Base-by-base conservation (phyloP, 1,139 yeast species). In the Lodderomyces pseudojiufengensis region DNA sequence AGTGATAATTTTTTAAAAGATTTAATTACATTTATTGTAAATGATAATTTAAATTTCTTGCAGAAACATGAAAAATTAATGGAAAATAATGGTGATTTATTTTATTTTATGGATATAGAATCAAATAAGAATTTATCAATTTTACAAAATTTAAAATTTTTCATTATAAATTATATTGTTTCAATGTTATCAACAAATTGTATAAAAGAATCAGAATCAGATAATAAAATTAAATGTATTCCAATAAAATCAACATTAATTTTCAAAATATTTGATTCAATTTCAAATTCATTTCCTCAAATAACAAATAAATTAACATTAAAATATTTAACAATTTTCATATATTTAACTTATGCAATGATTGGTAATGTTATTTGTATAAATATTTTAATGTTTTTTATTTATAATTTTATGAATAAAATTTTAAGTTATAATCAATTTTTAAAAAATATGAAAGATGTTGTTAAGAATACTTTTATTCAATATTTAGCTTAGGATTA, bases 301-400 rank as follows among this genome's bases (percentile, higher is more conserved):
- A 16, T 13, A n/a, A 14, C 31, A 12, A 23, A 23, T 6, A 24
- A 18, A 8, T 24, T 27, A 7, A 35, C 23, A 20, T 38, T 52
- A 29, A 54, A 55, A 9, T 10, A 39, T 30, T 35, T 50, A 12
- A 55, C 65, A 11, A 42, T 64, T n/a, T n/a, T 42, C 14, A 34
- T 59, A 6, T 64, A 56, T 49, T 37, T 58, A 24, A 9, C 44
- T 4, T 65, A 61, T 42, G 63, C 61, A 0, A 32, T 60, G 10
- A 40, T 58, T 4, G 69, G 67, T 3, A 58, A 61, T 44, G 35
- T 63, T 21, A 38, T 65, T 9, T 54, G 62, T 26, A 39, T 61
- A 39, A 61, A 64, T 38, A 52, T 60, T 21, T 39, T 41, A 32
- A 31, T 41, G 33, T 48, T 42, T 25, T 40, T 32, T 23, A 31